These are phyloP conservation scores for Micractinium sp. DNA, from an alignment of 139 green algal genomes.

Conservation along the genomic window DNA sequence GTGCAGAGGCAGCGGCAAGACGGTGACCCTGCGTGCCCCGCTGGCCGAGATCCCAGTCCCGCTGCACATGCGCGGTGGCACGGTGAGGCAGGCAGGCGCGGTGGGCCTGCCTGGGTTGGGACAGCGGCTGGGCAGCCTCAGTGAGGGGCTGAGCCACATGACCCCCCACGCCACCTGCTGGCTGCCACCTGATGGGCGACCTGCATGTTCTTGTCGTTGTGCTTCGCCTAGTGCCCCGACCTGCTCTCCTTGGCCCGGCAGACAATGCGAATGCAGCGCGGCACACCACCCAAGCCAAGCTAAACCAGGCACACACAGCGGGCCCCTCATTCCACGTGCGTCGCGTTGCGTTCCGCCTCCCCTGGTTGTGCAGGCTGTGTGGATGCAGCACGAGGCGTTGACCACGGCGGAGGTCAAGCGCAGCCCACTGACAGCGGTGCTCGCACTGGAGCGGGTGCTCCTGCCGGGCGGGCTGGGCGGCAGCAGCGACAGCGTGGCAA, in stretches of 20 bases:
- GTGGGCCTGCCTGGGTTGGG: not conserved
- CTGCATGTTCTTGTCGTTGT: too few species aligned
- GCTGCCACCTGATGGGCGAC: too few species aligned
- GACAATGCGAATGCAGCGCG: too few species aligned
- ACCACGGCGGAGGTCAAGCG: conserved; percentile 15
- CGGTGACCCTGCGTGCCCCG: conserved; percentile 2
- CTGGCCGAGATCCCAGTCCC: conserved; percentile 36
- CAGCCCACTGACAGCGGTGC: conserved; percentile 25
- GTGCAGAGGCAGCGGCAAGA: not conserved
- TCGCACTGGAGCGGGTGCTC: not conserved
- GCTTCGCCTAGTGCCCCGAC: too few species aligned
- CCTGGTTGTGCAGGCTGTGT: conserved; percentile 8
- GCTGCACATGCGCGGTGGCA: conserved; percentile 31
- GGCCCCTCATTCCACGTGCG: too few species aligned
- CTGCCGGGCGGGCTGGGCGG: too few species aligned
- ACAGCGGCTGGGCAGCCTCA: not conserved
- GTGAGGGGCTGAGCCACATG: not conserved
- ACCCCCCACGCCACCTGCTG: too few species aligned
- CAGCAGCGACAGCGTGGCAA: not conserved
- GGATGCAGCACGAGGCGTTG: conserved; percentile 2
- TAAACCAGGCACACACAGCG: too few species aligned
- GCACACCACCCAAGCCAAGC: too few species aligned
- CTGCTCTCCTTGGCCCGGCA: too few species aligned
- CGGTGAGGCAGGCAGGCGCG: not conserved
- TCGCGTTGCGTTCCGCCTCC: not conserved